Conservation (phyloP, 2,329 filamentous ascomycete genomes). For the Pestalotiopsis fici region DNA sequence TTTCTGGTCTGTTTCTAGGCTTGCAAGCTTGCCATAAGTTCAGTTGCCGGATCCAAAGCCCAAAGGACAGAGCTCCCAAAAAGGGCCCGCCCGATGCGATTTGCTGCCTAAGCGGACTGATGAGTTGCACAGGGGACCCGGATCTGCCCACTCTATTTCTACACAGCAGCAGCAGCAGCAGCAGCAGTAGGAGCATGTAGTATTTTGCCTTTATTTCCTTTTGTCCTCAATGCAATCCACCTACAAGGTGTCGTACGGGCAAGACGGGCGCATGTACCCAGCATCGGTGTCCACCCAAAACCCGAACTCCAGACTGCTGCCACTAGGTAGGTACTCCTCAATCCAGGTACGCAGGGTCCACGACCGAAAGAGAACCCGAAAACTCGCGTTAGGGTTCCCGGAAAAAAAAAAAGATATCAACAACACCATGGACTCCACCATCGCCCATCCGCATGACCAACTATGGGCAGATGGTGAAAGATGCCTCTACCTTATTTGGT, state of each 20-base stretch:
- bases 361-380: not conserved
- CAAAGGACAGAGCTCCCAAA: not conserved
- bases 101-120: not conserved
- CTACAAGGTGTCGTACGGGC: not conserved
- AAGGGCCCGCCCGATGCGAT: not conserved
- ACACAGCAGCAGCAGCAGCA: too few relatives aligned
- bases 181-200: too few relatives aligned
- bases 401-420: not conserved
- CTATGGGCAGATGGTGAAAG: not conserved
- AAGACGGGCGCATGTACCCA: not conserved
- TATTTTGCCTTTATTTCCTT: not conserved
- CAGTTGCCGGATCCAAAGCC: not conserved
- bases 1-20: not conserved
- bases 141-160: not conserved
- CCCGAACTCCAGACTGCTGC: not conserved
- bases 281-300: conserved; percentile 2
- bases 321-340: not conserved
- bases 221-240: not conserved
- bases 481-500: not conserved
- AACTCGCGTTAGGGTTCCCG: not conserved
- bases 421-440: not conserved
- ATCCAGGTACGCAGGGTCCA: not conserved
- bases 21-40: not conserved
- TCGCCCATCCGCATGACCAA: not conserved
- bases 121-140: not conserved